Evolutionary conservation across 1,284 basidiomycete species (phyloP).

Genomic region (Ganoderma boninense): DNA sequence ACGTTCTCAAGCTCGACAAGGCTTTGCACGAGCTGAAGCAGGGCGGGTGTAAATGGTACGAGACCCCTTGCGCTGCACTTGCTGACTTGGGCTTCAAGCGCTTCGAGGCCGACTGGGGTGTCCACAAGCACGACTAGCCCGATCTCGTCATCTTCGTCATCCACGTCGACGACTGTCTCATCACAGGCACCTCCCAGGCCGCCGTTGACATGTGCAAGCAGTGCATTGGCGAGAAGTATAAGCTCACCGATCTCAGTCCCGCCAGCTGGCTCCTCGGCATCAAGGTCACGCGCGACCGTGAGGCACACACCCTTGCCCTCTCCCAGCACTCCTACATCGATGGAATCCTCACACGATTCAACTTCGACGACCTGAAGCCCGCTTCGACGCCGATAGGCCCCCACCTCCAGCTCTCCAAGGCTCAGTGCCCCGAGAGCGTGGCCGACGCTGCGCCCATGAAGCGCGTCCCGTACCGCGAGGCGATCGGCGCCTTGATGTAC

Average conservation of each 20-base stretch:
- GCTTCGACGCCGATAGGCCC: conserved; percentile 34
- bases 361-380: conserved; percentile 37
- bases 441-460: conserved; percentile 14
- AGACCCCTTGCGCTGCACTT: conserved; percentile 2
- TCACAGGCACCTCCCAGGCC: conserved; percentile 26
- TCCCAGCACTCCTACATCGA: conserved; percentile 38
- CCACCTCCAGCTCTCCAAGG: conserved; percentile 23
- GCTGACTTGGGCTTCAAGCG: conserved; percentile 29
- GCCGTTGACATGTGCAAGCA: conserved; percentile 35
- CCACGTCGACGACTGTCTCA: conserved; percentile 39
- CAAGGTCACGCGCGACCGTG: conserved; percentile 39
- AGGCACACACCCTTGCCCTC: conserved; percentile 33
- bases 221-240: conserved; percentile 36
- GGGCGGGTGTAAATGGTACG: no score
- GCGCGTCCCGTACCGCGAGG: conserved; percentile 19
- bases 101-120: conserved; percentile 29
- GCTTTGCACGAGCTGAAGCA: no score
- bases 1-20: no score
- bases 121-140: no score
- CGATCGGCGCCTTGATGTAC: conserved; percentile 24
- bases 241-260: conserved; percentile 42
- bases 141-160: no score
- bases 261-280: conserved; percentile 24
- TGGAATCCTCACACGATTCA: conserved; percentile 36
- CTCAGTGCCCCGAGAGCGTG: conserved; percentile 21